phyloP scores from a whole-genome alignment of 2,329 filamentous ascomycete species.

The Lachnum nothofagi region DNA sequence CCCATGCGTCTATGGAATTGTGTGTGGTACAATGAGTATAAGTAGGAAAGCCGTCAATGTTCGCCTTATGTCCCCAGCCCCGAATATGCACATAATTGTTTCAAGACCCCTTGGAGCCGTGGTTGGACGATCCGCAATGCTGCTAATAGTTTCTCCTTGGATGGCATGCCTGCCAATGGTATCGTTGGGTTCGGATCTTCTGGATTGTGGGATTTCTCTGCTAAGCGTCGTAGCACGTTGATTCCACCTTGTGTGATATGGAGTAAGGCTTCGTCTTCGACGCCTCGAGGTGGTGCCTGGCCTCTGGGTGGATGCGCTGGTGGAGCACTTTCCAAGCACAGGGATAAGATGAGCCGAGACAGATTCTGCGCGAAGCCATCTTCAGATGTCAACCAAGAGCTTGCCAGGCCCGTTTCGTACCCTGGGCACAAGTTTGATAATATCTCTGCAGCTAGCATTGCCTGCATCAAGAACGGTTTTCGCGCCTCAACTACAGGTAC shows the following conservation, averaged over 20 bases:
- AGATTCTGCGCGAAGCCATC: slow-evolving; percentile 81
- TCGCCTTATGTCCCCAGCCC: slow-evolving; percentile 41
- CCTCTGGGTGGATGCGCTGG: slow-evolving; percentile 41
- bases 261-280: slow-evolving; percentile 33
- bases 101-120: slow-evolving; percentile 61
- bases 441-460: slow-evolving; percentile 84
- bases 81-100: slow-evolving; percentile 62
- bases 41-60: slow-evolving; percentile 16
- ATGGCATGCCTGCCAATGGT: slow-evolving; percentile 59
- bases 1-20: slow-evolving; percentile 32
- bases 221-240: slow-evolving; percentile 61
- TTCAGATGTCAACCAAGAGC: slow-evolving; percentile 74
- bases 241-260: slow-evolving; percentile 63
- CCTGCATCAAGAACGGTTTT: slow-evolving; percentile 88
- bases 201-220: slow-evolving; percentile 62
- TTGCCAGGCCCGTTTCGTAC: slow-evolving; percentile 67
- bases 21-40: slow-evolving; percentile 26
- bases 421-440: slow-evolving; percentile 68
- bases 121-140: slow-evolving; percentile 60
- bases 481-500: slow-evolving; percentile 71
- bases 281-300: slow-evolving; percentile 25
- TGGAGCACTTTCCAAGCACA: slow-evolving; percentile 55
- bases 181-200: slow-evolving; percentile 46
- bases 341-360: slow-evolving; percentile 66
- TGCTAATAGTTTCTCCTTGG: slow-evolving; percentile 61